A percentile compares a stretch with the other conserved stretches of the same genome.
Evolutionary conservation across 768 basidiomycete genomes (phyloP).

Genomic region (Suillus hirtellus): DNA sequence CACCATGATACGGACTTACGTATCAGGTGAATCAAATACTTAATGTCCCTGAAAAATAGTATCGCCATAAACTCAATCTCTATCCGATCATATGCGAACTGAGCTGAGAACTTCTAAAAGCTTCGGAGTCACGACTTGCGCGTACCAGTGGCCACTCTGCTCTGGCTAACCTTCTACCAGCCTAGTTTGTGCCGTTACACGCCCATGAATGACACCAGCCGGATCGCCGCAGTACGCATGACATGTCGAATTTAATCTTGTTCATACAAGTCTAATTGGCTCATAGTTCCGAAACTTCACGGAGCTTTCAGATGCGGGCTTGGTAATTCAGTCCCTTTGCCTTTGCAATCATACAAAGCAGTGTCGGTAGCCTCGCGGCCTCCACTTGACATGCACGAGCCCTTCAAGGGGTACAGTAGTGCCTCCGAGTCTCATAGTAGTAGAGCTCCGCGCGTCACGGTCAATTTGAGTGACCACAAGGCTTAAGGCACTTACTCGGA

Average conservation of each 20-base stretch:
- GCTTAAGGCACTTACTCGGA: background rate
- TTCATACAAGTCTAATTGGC: background rate
- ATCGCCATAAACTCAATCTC: background rate
- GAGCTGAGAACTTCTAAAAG: background rate
- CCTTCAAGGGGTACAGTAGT: background rate
- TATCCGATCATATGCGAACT: background rate
- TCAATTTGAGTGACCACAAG: background rate
- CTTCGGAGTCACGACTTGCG: background rate
- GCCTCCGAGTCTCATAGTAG: background rate
- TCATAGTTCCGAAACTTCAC: background rate
- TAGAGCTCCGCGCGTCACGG: background rate
- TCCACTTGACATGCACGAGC: background rate
- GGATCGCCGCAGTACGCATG: background rate
- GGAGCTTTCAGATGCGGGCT: background rate
- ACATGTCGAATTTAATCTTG: background rate
- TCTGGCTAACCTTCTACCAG: background rate
- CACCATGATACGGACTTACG: too few species aligned
- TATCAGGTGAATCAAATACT: too few species aligned
- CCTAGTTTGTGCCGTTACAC: background rate
- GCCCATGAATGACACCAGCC: too few species aligned
- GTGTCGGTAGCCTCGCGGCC: background rate
- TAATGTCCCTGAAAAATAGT: too few species aligned
- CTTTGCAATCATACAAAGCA: background rate
- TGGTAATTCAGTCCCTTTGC: background rate
- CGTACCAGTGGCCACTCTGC: background rate